Percentiles rank a stretch among this genome's conserved stretches.
These are phyloP conservation scores for Dipteronia dyeriana DNA, from an alignment of 345 rosid species.

Conservation along the genomic window DNA sequence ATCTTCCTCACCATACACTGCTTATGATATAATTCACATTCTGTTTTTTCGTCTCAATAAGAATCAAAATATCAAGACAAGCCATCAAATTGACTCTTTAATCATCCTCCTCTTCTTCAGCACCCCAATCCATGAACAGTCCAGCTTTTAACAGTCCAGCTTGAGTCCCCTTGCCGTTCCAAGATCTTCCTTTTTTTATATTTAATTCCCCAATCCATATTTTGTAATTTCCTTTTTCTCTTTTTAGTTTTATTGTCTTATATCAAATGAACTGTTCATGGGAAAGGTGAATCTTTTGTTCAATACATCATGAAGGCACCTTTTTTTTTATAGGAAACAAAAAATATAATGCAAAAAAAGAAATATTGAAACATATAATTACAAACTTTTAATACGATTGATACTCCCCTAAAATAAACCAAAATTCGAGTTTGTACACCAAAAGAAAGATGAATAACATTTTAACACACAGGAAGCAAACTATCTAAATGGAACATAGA, in stretches of 20 bases:
- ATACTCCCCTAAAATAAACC: background rate
- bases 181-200: background rate
- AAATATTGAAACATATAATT: background rate
- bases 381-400: background rate
- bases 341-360: background rate
- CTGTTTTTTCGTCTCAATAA: too few relatives aligned
- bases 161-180: background rate
- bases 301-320: too few relatives aligned
- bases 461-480: constrained; percentile 6
- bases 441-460: background rate
- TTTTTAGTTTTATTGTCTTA: too few relatives aligned
- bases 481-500: background rate
- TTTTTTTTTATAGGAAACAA: too few relatives aligned
- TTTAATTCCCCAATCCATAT: too few relatives aligned
- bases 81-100: too few relatives aligned
- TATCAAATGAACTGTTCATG: background rate
- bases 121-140: background rate
- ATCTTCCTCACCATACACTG: too few relatives aligned
- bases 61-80: too few relatives aligned
- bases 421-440: background rate
- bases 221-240: background rate
- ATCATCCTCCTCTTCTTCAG: too few relatives aligned
- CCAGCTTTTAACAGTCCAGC: background rate
- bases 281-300: too few relatives aligned
- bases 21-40: too few relatives aligned